These are phyloP conservation scores for Moringa oleifera DNA, from an alignment of 345 rosid genomes.

Conservation along the genomic window DNA sequence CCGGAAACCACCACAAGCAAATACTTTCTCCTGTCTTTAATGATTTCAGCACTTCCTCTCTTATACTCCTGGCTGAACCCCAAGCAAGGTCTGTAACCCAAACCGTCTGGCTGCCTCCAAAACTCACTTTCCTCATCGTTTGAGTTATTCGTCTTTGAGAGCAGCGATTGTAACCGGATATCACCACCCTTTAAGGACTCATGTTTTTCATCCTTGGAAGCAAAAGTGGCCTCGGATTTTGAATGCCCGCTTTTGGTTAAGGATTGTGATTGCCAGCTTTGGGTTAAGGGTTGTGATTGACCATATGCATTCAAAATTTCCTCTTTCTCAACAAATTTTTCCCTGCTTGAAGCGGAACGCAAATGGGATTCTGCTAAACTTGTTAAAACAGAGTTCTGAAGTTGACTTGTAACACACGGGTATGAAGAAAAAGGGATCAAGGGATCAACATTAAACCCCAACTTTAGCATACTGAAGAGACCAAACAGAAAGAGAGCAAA, in stretches of 20 bases:
- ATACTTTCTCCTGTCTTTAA: conserved; percentile 50
- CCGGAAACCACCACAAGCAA: conserved; percentile 90
- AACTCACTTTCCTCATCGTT: conserved; percentile 39
- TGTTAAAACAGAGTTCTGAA: conserved; percentile 17
- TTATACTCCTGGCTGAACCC: conserved; percentile 48
- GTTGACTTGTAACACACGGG: conserved; percentile 42
- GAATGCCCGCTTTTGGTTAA: conserved; percentile 1
- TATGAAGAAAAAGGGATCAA: conserved; percentile 34
- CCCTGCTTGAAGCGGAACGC: conserved; percentile 19
- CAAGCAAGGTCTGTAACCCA: conserved; percentile 83
- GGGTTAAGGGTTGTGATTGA: background rate
- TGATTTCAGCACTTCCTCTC: conserved; percentile 36
- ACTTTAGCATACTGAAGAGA: conserved; percentile 43
- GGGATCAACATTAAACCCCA: conserved; percentile 45
- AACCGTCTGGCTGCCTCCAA: conserved; percentile 95
- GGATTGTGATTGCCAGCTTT: conserved; percentile 14
- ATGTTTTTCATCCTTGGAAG: conserved; percentile 7
- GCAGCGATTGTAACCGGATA: conserved; percentile 11
- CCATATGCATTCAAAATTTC: conserved; percentile 5
- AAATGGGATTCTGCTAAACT: conserved; percentile 12
- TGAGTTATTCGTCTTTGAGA: conserved; percentile 11
- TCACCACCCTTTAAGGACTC: conserved; percentile 14
- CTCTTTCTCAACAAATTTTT: conserved; percentile 5
- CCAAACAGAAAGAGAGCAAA: conserved; percentile 50
- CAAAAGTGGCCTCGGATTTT: conserved; percentile 13